Percentiles rank a stretch among this genome's conserved stretches.
These are phyloP conservation scores for Camellia japonica DNA, from an alignment of 148 eudicot species.

Conservation along the genomic window DNA sequence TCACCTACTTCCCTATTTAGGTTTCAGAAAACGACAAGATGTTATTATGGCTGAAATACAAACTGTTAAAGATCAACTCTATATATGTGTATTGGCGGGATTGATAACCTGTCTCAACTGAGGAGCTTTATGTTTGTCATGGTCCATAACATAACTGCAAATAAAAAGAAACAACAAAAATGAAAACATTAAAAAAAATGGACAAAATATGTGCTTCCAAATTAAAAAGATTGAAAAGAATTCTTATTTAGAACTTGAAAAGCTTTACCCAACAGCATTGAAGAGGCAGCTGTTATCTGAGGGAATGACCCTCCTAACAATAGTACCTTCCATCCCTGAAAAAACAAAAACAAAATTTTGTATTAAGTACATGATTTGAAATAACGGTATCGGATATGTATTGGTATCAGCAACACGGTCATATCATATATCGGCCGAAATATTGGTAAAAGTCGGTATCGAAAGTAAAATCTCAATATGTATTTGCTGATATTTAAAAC, in stretches of 20 bases:
- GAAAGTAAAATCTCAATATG: too few relatives aligned
- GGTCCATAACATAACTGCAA: conserved; percentile 88
- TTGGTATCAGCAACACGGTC: too few relatives aligned
- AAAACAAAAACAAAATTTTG: conserved; percentile 5
- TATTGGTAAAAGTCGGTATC: too few relatives aligned
- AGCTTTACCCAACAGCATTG: conserved; percentile 86
- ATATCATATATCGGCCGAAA: too few relatives aligned
- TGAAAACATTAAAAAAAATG: background rate
- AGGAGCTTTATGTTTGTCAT: conserved; percentile 68
- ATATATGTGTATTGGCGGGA: background rate
- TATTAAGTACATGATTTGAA: background rate
- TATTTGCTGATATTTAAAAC: too few relatives aligned
- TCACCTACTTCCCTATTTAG: background rate
- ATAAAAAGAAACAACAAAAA: conserved; percentile 16
- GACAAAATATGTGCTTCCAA: background rate
- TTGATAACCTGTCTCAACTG: conserved; percentile 81
- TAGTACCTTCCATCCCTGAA: conserved; percentile 63
- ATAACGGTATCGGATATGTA: too few relatives aligned
- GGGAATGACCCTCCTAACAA: conserved; percentile 89
- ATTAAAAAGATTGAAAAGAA: too few relatives aligned
- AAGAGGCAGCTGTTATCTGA: conserved; percentile 96
- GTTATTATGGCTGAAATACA: background rate
- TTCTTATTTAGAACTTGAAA: background rate
- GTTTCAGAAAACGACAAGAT: background rate
- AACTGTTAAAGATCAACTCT: background rate